A percentile compares a stretch with the other conserved stretches of the same genome.
These are phyloP conservation scores for Saksenaea oblongispora DNA, from an alignment of 371 early-diverging fungal genomes.

Conservation along the genomic window DNA sequence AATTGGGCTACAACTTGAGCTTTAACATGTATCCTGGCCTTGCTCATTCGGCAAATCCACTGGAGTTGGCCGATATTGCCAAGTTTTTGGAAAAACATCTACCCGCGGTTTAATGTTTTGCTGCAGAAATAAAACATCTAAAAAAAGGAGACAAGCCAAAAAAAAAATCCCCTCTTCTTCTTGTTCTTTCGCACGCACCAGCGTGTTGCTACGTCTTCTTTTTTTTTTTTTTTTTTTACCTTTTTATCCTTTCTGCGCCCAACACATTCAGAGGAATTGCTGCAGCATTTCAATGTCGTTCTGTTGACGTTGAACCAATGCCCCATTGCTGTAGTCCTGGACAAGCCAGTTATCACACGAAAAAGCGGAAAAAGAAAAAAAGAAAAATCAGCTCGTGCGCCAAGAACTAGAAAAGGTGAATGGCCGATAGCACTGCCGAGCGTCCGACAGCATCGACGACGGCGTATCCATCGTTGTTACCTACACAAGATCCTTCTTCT, in stretches of 20 bases:
- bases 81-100: conserved; percentile 61
- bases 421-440: neutral
- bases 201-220: neutral
- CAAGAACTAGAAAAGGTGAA: neutral
- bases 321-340: too few species aligned
- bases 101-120: conserved; percentile 28
- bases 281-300: too few species aligned
- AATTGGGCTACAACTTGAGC: conserved; percentile 68
- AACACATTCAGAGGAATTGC: too few species aligned
- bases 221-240: neutral
- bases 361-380: neutral
- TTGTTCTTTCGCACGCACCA: neutral
- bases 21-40: conserved; percentile 81
- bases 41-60: conserved; percentile 73
- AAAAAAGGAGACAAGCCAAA: neutral
- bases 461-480: neutral
- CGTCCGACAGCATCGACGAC: neutral
- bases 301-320: too few species aligned
- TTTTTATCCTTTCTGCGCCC: neutral
- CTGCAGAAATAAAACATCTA: neutral
- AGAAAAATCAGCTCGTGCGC: neutral
- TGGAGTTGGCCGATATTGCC: conserved; percentile 79
- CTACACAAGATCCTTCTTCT: conserved; percentile 6
- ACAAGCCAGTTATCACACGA: neutral
- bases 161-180: neutral